Evolutionary conservation across 148 eudicot species (phyloP), one percentile per base, ranked within the genome.

Genomic region (Polygonum maritimum): DNA sequence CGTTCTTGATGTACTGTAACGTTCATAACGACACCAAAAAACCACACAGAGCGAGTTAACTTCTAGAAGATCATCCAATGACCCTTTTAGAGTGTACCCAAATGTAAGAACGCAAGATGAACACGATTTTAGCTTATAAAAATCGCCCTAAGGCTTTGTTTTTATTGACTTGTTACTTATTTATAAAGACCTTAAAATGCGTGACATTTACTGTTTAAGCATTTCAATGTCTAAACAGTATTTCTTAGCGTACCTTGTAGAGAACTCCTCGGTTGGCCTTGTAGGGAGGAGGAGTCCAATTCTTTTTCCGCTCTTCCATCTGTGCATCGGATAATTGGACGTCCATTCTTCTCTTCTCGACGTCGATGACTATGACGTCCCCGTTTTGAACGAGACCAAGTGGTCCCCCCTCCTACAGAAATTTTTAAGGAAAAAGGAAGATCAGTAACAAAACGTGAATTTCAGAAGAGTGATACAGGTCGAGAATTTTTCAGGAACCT

Each of bases 321-420:
- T 89, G 91, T 21, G 74, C 83, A 16, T 86, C 91, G 12, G 92
- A 84, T 72, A 94, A 79, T 36, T 85, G 83, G 70, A 94, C 97
- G 73, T 94, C 94, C 87, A 92, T 89, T 78, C 82, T 88, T 79
- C 60, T 88, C 82, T 92, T 86, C 75, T 76, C 78, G 11, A 94
- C 92, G 74, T 94, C 98, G 57, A 94, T 90, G 2, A 90, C 87
- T 71, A 94, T 85, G 38, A 88, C 63, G 65, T 94, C 98, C 35
- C 98, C 97, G 75, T 92, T 87, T 85, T 88, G 82, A 52, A 94
- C 74, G 2, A 94, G 91, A 77, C 89, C 98, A 69, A 94, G 87
- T 19, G 98, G 96, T 75, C 98, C 98, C 70, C 98, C 98, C 74
- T 94, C 98, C 98, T 94, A 85, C 18, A 81, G 77, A 26, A 45